phyloP scores from a whole-genome alignment of 768 basidiomycete species.

The Russula olivacea region DNA sequence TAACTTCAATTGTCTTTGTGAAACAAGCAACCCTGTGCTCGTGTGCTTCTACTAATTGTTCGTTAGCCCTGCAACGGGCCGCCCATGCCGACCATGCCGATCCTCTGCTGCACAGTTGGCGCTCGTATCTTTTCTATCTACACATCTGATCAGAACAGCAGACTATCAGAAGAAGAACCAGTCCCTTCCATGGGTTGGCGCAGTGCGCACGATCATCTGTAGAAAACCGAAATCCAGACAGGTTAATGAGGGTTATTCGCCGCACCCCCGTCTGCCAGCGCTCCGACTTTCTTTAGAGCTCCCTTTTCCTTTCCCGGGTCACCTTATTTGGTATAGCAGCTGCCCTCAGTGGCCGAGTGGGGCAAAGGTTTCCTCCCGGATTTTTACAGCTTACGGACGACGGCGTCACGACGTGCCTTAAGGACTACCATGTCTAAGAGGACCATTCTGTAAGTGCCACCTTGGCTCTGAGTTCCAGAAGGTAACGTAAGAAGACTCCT shows the following conservation, averaged over 20 bases:
- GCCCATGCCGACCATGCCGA: not conserved
- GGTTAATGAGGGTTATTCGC: no score
- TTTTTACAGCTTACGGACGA: no score
- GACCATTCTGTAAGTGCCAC: no score
- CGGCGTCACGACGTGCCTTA: not conserved
- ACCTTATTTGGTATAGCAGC: not conserved
- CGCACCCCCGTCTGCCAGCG: no score
- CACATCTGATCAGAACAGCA: not conserved
- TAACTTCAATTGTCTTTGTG: not conserved
- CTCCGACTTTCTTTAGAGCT: not conserved
- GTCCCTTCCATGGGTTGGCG: not conserved
- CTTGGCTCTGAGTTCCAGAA: no score
- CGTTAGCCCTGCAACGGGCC: not conserved
- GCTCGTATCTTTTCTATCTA: not conserved
- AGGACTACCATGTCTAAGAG: not conserved
- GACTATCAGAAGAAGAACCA: no score
- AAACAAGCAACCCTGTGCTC: no score
- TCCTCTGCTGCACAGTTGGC: no score
- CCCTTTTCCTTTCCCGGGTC: not conserved
- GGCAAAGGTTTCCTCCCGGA: not conserved
- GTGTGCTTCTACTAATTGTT: no score
- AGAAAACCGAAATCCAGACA: no score
- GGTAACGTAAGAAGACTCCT: no score
- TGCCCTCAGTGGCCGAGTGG: not conserved
- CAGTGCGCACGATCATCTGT: not conserved